Evolutionary conservation across 805 yeast genomes (phyloP), one percentile per base, ranked within the genome.

Genomic region (Brettanomyces bruxellensis): DNA sequence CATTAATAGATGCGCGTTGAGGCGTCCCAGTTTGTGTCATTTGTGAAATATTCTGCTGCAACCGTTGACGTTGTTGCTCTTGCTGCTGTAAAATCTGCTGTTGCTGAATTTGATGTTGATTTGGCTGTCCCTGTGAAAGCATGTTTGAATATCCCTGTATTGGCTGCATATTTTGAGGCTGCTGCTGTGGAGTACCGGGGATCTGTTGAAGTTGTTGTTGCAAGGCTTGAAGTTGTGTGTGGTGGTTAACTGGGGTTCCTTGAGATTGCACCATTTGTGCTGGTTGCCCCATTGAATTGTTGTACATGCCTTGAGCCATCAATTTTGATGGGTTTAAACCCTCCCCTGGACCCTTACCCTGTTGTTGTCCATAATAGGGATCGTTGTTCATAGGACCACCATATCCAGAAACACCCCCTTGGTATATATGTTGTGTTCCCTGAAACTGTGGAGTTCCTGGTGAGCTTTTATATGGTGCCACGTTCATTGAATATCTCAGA

Each of bases 261-360:
- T 57, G 60, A 28, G 34, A 35, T 11, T 40, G 42, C 13, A 18
- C 42, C 18, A 25, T 30, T 36, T 49, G 57, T 45, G 56, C 51
- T 35, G 55, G 63, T 41, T 63, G 67, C 52, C 47, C 52, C 51
- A 62, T 69, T 28, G 60, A 63, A 35, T 71, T 70, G 45, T 66
- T 75, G 46, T 67, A 70, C 37, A 67, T 51, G 4, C 70, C 58
- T 49, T 69, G 73, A 4, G 73, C 67, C 43, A 70, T 45, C 40
- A 69, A 51, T 34, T 67, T 64, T 1, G 70, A 60, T 11, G 69
- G 64, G 47, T 60, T 60, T 47, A 65, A 41, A 18, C 61, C 65
- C 34, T 41, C 39, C 5, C 38, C 28, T n/a, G 25, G 42, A 6
- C 34, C 28, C 42, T 40, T 30, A 40, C 41, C 46, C 25, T 49